phyloP scores from a whole-genome alignment of 495 filamentous ascomycete genomes.

The Cercophora scortea region DNA sequence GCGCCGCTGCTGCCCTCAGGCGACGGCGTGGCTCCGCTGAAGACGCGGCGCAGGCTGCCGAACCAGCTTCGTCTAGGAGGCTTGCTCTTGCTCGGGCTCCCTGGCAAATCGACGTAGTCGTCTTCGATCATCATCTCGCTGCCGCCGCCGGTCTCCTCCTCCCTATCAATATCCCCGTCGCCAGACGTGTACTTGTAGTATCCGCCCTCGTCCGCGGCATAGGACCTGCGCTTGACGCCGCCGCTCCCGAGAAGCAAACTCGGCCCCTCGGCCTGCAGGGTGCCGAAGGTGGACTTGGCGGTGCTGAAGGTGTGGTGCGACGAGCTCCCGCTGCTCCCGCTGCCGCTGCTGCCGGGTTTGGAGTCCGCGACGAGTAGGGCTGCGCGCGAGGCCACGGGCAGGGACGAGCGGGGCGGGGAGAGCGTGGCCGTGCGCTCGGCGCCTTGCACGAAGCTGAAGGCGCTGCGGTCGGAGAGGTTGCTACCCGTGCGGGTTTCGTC shows the following conservation, averaged over 20 bases:
- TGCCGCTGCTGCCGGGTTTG: conserved; percentile 6
- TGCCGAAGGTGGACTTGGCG: conserved; percentile 52
- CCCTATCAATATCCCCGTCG: conserved; percentile 8
- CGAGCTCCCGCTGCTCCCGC: conserved; percentile 13
- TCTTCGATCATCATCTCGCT: conserved; percentile 7
- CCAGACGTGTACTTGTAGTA: not conserved
- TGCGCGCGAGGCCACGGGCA: conserved; percentile 2
- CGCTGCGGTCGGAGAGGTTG: conserved; percentile 34
- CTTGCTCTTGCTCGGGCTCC: conserved; percentile 42
- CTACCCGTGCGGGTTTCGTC: conserved; percentile 22
- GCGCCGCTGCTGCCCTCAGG: conserved; percentile 10
- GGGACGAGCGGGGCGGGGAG: not conserved
- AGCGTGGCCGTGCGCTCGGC: conserved; percentile 1
- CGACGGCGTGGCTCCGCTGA: conserved; percentile 19
- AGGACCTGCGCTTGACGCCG: too few species aligned
- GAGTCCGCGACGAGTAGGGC: conserved; percentile 10
- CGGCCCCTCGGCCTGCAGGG: conserved; percentile 60
- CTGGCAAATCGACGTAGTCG: conserved; percentile 21
- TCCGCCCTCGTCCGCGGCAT: not conserved
- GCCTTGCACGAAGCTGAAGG: conserved; percentile 21
- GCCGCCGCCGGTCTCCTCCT: not conserved
- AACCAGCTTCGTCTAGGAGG: conserved; percentile 37
- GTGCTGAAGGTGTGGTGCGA: conserved; percentile 59
- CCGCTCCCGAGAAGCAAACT: conserved; percentile 42
- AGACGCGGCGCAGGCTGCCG: conserved; percentile 39